Conservation (phyloP, 164 flowering plant genomes). For the Umbilicus rupestris region DNA sequence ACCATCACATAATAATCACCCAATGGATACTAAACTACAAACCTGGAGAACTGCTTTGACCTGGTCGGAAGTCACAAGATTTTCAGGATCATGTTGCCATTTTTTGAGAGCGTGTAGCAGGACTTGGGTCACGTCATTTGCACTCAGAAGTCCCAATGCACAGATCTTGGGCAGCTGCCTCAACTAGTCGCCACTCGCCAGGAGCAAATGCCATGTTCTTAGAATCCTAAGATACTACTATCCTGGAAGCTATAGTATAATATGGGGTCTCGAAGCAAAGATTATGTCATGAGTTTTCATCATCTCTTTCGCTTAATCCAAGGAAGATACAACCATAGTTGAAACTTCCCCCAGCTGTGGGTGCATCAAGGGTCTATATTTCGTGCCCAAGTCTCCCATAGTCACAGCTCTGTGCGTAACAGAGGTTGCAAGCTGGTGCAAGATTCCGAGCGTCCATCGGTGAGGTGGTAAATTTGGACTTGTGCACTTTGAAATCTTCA, state of each 20-base stretch:
- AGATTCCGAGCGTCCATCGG: conserved; percentile 30
- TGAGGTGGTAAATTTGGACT: neutral
- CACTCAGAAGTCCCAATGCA: conserved; percentile 5
- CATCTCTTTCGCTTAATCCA: conserved; percentile 36
- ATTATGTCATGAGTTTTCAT: conserved; percentile 40
- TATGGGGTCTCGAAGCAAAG: conserved; percentile 1
- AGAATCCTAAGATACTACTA: neutral
- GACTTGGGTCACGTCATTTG: neutral
- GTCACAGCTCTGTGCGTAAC: conserved; percentile 43
- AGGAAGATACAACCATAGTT: conserved; percentile 49
- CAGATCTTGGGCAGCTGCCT: conserved; percentile 1
- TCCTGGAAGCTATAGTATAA: conserved; percentile 27
- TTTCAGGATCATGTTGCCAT: neutral
- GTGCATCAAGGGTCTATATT: conserved; percentile 38
- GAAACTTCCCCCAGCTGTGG: conserved; percentile 45
- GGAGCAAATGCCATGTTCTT: neutral
- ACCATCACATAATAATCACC: no score
- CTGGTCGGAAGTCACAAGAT: neutral
- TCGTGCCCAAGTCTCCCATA: conserved; percentile 25
- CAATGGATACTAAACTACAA: neutral
- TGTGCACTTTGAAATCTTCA: neutral
- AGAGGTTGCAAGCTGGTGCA: conserved; percentile 39
- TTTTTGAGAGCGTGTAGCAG: neutral
- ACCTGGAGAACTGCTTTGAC: conserved; percentile 6
- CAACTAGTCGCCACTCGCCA: neutral